Conservation (phyloP, 495 filamentous ascomycete genomes). For the Penicillium tannophilum region DNA sequence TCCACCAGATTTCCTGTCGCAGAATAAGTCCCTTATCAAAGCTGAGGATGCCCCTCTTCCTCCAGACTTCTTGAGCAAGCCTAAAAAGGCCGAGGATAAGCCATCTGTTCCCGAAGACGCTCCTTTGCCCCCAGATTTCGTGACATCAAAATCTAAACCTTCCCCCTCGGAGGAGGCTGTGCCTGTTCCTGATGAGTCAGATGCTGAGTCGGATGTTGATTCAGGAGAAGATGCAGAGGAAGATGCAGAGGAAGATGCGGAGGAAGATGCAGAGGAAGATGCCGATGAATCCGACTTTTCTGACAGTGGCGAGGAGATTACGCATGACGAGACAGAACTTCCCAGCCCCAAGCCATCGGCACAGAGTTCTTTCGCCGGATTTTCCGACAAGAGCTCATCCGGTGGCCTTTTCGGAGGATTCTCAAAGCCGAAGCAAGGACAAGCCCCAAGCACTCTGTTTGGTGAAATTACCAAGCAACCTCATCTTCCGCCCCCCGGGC, state of each 20-base stretch:
- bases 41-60: conserved; percentile 60
- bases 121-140: background rate
- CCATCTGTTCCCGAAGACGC: conserved; percentile 29
- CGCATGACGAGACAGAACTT: conserved; percentile 53
- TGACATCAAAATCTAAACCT: conserved; percentile 5
- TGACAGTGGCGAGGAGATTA: conserved; percentile 49
- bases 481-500: conserved; percentile 59
- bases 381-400: conserved; percentile 36
- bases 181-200: conserved; percentile 34
- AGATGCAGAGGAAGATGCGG: background rate
- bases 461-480: conserved; percentile 64
- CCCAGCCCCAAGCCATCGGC: conserved; percentile 62
- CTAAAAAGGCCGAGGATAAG: conserved; percentile 21
- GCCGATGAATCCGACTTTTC: conserved; percentile 40
- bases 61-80: conserved; percentile 14
- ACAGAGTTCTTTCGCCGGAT: conserved; percentile 65
- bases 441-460: conserved; percentile 53
- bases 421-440: conserved; percentile 24
- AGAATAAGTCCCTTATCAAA: conserved; percentile 29
- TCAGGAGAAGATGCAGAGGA: background rate
- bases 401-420: conserved; percentile 47
- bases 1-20: conserved; percentile 28
- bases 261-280: background rate
- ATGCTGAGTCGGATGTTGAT: conserved; percentile 9
- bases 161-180: conserved; percentile 25